Conservation (phyloP, 2,329 filamentous ascomycete species). For the Ophiostoma perfectum region DNA sequence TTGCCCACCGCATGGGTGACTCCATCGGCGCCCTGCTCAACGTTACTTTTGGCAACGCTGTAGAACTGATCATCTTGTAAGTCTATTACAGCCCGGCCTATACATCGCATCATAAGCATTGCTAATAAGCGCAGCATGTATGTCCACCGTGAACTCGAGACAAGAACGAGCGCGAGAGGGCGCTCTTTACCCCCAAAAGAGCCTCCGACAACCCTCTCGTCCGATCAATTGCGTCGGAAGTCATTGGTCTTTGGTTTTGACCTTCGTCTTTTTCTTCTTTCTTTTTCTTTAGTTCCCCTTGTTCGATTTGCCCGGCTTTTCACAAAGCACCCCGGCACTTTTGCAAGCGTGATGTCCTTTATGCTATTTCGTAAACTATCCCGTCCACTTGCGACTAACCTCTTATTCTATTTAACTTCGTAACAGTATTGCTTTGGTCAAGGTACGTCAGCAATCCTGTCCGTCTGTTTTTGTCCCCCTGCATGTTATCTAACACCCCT, state of each 20-base stretch:
- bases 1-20: slow-evolving; percentile 68
- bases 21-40: slow-evolving; percentile 85
- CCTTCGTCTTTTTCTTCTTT: slow-evolving; percentile 17
- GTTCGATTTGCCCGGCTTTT: slow-evolving; percentile 17
- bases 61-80: slow-evolving; percentile 69
- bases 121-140: slow-evolving; percentile 41
- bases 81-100: no score
- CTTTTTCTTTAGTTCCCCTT: not conserved
- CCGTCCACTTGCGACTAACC: slow-evolving; percentile 32
- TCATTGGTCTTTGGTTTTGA: slow-evolving; percentile 28
- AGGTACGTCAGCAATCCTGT: slow-evolving; percentile 40
- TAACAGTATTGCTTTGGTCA: slow-evolving; percentile 66
- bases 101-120: not conserved
- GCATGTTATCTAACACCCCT: slow-evolving; percentile 24
- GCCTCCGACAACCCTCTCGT: slow-evolving; percentile 49
- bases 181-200: slow-evolving; percentile 38
- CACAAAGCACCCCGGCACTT: slow-evolving; percentile 18
- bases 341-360: slow-evolving; percentile 22
- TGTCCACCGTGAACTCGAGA: slow-evolving; percentile 41
- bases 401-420: slow-evolving; percentile 24
- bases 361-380: slow-evolving; percentile 12
- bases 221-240: slow-evolving; percentile 44
- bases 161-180: slow-evolving; percentile 45
- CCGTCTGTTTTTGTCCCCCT: not conserved
- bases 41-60: slow-evolving; percentile 76